Evolutionary conservation across 129 eudicot species (phyloP).

Genomic region (Flaveria bidentis): DNA sequence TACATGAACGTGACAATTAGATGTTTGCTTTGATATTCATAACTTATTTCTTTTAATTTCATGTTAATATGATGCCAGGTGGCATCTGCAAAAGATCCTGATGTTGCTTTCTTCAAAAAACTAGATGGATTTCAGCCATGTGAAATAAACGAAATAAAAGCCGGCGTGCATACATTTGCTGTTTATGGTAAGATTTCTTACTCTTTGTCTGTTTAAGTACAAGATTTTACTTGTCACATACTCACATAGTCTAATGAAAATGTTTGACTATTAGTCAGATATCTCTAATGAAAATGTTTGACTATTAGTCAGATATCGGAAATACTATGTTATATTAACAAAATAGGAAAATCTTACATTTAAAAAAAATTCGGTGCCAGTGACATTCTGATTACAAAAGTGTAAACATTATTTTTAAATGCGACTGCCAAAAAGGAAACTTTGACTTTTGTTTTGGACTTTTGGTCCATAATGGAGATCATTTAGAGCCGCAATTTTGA

Average conservation of each 20-base stretch:
- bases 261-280: conserved; percentile 8
- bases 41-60: conserved; percentile 7
- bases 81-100: conserved; percentile 83
- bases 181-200: conserved; percentile 65
- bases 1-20: neutral
- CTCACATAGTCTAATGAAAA: too few species aligned
- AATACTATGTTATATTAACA: neutral
- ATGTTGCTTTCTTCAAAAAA: conserved; percentile 80
- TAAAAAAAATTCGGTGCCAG: neutral
- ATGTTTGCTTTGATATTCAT: neutral
- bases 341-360: neutral
- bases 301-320: conserved; percentile 14
- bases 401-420: neutral
- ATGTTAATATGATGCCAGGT: conserved; percentile 45
- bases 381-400: neutral
- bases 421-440: neutral
- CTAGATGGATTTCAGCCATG: conserved; percentile 97
- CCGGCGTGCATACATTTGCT: conserved; percentile 86
- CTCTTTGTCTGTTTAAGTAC: conserved; percentile 4
- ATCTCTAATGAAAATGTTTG: neutral
- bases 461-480: too few species aligned
- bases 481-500: neutral
- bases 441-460: neutral
- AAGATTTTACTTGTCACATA: neutral
- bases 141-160: conserved; percentile 84